A percentile compares a stretch with the other conserved stretches of the same genome.
Conservation (phyloP, 1,139 yeast species). For the Wickerhamomyces sp. region DNA sequence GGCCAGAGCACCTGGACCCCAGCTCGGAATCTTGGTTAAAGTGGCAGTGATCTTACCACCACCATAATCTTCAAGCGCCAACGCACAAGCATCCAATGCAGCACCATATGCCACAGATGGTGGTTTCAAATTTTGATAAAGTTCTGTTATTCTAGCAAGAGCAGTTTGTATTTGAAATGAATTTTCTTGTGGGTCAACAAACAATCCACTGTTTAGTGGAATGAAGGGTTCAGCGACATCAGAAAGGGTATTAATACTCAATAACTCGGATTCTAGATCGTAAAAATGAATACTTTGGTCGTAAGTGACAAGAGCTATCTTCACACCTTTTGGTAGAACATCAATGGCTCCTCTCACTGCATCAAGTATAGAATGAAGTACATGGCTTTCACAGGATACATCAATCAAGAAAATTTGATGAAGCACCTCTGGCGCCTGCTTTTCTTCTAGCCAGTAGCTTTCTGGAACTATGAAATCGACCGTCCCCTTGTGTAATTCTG, state of each 20-base stretch:
- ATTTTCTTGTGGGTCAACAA: slow-evolving; percentile 72
- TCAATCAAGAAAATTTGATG: slow-evolving; percentile 80
- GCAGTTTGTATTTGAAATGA: slow-evolving; percentile 61
- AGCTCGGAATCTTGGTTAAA: slow-evolving; percentile 66
- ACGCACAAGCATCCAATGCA: slow-evolving; percentile 65
- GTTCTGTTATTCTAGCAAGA: slow-evolving; percentile 53
- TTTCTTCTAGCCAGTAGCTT: slow-evolving; percentile 54
- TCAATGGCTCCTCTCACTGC: slow-evolving; percentile 58
- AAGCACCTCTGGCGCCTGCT: slow-evolving; percentile 39
- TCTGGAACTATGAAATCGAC: slow-evolving; percentile 80
- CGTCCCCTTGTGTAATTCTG: slow-evolving; percentile 79
- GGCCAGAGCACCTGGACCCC: slow-evolving; percentile 78
- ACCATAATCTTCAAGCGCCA: slow-evolving; percentile 56
- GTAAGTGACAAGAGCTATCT: slow-evolving; percentile 69
- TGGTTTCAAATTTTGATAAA: slow-evolving; percentile 41
- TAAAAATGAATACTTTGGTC: slow-evolving; percentile 73
- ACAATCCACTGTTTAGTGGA: slow-evolving; percentile 75
- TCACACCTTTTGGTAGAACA: slow-evolving; percentile 34
- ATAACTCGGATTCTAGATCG: slow-evolving; percentile 53
- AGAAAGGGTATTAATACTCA: slow-evolving; percentile 62
- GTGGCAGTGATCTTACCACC: slow-evolving; percentile 82
- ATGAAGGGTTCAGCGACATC: slow-evolving; percentile 57
- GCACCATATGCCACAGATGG: slow-evolving; percentile 77
- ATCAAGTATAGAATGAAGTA: slow-evolving; percentile 66
- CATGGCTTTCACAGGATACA: slow-evolving; percentile 57